These are phyloP conservation scores for Haplosporangium sp. DNA, from an alignment of 371 early-diverging fungal genomes.

Conservation along the genomic window DNA sequence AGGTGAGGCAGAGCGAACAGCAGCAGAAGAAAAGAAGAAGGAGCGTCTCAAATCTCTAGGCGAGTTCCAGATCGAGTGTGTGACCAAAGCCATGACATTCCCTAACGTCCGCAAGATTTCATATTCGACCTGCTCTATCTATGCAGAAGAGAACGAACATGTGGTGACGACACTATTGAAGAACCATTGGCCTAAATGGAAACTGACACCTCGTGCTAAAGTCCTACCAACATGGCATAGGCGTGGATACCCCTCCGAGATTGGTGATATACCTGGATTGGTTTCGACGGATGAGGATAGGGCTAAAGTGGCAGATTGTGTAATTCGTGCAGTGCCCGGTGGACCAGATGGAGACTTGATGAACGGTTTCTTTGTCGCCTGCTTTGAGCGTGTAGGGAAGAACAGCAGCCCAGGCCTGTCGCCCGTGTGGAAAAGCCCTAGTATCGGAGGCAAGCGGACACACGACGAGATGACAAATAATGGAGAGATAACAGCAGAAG, in stretches of 20 bases:
- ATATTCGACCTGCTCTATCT: slow-evolving; percentile 97
- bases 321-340: slow-evolving; percentile 77
- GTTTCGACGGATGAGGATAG: slow-evolving; percentile 47
- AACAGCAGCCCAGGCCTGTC: slow-evolving; percentile 44
- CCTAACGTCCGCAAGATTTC: slow-evolving; percentile 76
- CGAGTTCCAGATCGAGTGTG: slow-evolving; percentile 75
- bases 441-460: slow-evolving; percentile 29
- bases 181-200: slow-evolving; percentile 64
- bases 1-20: slow-evolving; percentile 31
- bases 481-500: neutral
- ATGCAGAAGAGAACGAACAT: slow-evolving; percentile 96
- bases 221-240: slow-evolving; percentile 82
- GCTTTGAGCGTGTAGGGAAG: slow-evolving; percentile 70
- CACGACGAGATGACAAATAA: slow-evolving; percentile 18
- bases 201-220: slow-evolving; percentile 64
- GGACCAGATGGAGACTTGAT: slow-evolving; percentile 70
- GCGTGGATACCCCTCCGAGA: slow-evolving; percentile 72
- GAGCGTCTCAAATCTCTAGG: slow-evolving; percentile 78
- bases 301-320: slow-evolving; percentile 60
- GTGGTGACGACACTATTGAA: slow-evolving; percentile 80
- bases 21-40: slow-evolving; percentile 58
- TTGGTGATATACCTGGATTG: slow-evolving; percentile 46
- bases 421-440: slow-evolving; percentile 37
- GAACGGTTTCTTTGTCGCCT: slow-evolving; percentile 90
- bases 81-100: slow-evolving; percentile 65